Evolutionary conservation across 257 asterid genomes (phyloP).

Genomic region (Paraleonurus japonicus): DNA sequence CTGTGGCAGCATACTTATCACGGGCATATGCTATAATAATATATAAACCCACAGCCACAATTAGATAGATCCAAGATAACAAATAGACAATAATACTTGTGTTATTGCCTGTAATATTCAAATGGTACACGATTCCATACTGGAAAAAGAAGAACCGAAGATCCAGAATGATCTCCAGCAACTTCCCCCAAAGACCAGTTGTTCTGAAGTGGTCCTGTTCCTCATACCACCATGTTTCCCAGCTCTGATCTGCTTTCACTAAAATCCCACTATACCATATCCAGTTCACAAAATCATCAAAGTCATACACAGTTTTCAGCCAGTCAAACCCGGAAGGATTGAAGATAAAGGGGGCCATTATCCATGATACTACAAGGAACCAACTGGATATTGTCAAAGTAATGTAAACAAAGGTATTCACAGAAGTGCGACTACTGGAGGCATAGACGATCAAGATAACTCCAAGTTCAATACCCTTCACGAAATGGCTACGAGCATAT

Average conservation of each 20-base stretch:
- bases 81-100: slow-evolving; percentile 74
- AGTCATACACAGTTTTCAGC: slow-evolving; percentile 92
- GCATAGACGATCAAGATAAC: slow-evolving; percentile 77
- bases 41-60: slow-evolving; percentile 55
- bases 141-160: slow-evolving; percentile 96
- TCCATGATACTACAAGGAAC: slow-evolving; percentile 92
- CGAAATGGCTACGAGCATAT: slow-evolving; percentile 91
- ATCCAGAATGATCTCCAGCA: slow-evolving; percentile 82
- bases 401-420: slow-evolving; percentile 63
- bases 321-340: slow-evolving; percentile 96
- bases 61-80: slow-evolving; percentile 79
- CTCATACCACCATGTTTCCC: slow-evolving; percentile 98
- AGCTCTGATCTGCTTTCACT: slow-evolving; percentile 75
- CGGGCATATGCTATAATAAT: slow-evolving; percentile 65
- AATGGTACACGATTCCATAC: slow-evolving; percentile 88
- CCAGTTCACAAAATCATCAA: slow-evolving; percentile 80
- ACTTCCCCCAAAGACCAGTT: slow-evolving; percentile 95
- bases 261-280: slow-evolving; percentile 80
- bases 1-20: slow-evolving; percentile 69
- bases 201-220: slow-evolving; percentile 90
- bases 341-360: slow-evolving; percentile 79
- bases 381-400: slow-evolving; percentile 84
- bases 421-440: slow-evolving; percentile 48
- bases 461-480: slow-evolving; percentile 95
- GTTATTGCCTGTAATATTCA: slow-evolving; percentile 42